Percentiles rank a stretch among this genome's conserved stretches.
phyloP scores from a whole-genome alignment of 805 yeast species.

The Candida anglica region DNA sequence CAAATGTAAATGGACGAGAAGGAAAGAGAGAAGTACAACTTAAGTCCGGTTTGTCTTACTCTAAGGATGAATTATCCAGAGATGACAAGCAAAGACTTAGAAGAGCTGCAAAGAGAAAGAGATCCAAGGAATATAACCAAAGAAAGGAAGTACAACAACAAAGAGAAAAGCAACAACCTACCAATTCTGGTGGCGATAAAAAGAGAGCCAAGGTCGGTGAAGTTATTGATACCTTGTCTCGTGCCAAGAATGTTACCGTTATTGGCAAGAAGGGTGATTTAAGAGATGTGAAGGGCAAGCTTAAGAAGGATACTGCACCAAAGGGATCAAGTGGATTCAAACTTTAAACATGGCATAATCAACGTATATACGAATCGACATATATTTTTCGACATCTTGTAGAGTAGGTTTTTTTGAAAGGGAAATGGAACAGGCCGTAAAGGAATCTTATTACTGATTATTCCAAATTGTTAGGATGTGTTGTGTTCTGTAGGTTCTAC shows the following conservation, averaged over 20 bases:
- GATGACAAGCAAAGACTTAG: conserved; percentile 86
- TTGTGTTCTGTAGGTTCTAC: too few relatives aligned
- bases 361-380: background rate
- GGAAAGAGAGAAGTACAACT: conserved; percentile 57
- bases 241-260: conserved; percentile 73
- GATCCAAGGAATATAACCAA: conserved; percentile 49
- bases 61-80: conserved; percentile 76
- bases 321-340: conserved; percentile 25
- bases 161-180: conserved; percentile 20
- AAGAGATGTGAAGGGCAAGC: conserved; percentile 68
- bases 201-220: conserved; percentile 56
- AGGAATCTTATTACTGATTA: too few relatives aligned
- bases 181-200: conserved; percentile 17
- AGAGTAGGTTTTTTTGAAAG: too few relatives aligned
- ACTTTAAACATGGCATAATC: conserved; percentile 7
- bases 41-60: conserved; percentile 73
- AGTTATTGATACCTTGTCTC: conserved; percentile 65
- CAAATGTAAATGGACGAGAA: conserved; percentile 22
- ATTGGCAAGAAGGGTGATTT: conserved; percentile 73
- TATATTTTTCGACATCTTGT: background rate
- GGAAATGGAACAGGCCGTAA: too few relatives aligned
- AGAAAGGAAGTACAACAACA: conserved; percentile 24
- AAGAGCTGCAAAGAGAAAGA: conserved; percentile 81
- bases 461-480: too few relatives aligned
- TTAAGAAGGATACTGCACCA: conserved; percentile 41